Percentiles rank a stretch among this genome's conserved stretches.
These are phyloP conservation scores for Boletus sp. DNA, from an alignment of 768 basidiomycete species.

Conservation along the genomic window DNA sequence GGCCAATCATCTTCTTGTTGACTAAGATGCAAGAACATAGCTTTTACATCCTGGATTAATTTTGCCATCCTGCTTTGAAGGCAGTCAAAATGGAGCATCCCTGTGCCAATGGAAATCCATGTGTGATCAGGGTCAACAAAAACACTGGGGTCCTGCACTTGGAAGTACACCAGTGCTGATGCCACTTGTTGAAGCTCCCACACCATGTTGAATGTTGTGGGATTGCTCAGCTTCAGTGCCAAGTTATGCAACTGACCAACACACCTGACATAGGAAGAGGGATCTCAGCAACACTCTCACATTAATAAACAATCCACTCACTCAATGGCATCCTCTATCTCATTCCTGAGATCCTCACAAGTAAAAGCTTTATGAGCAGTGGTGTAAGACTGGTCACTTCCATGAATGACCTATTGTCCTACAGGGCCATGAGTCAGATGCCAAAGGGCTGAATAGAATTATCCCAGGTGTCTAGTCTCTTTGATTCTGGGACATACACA, in stretches of 20 bases:
- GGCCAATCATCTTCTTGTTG: neutral
- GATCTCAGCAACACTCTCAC: neutral
- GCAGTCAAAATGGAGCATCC: neutral
- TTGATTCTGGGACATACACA: neutral
- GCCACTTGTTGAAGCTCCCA: slow-evolving; percentile 10
- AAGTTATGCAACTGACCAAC: neutral
- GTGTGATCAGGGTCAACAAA: neutral
- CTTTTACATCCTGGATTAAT: neutral
- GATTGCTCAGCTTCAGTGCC: neutral
- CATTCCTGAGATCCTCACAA: neutral
- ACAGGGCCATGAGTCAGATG: slow-evolving; percentile 5
- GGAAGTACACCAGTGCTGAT: neutral
- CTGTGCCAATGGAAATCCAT: slow-evolving; percentile 1
- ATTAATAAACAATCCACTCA: neutral
- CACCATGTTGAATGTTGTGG: slow-evolving; percentile 3
- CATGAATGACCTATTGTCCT: neutral
- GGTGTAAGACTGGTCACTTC: neutral
- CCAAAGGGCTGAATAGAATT: neutral
- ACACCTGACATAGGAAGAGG: neutral
- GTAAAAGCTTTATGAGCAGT: neutral
- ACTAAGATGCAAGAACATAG: neutral
- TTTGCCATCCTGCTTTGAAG: neutral
- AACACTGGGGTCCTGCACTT: slow-evolving; percentile 2
- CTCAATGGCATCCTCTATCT: neutral
- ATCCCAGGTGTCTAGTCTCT: neutral